These are phyloP conservation scores for Amanita pseudoporphyria DNA, from an alignment of 768 basidiomycete genomes.

Conservation along the genomic window DNA sequence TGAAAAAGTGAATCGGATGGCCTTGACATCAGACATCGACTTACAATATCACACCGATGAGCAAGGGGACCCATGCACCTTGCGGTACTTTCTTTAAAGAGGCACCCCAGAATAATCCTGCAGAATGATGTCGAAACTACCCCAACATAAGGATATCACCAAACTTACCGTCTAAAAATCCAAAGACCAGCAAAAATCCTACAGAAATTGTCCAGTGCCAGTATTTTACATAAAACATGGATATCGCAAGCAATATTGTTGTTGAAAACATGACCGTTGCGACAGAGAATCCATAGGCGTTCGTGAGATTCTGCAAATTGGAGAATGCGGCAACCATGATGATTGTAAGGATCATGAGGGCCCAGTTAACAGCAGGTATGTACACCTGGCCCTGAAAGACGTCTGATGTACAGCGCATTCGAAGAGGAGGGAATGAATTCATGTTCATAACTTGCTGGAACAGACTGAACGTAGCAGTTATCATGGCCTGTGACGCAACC, in stretches of 20 bases:
- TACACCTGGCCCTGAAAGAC: slow-evolving; percentile 56
- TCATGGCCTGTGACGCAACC: slow-evolving; percentile 59
- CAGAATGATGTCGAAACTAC: background rate
- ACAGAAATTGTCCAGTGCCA: slow-evolving; percentile 32
- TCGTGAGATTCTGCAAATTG: slow-evolving; percentile 41
- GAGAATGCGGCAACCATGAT: slow-evolving; percentile 49
- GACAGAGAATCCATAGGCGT: slow-evolving; percentile 58
- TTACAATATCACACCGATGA: slow-evolving; percentile 42
- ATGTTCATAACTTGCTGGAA: slow-evolving; percentile 58
- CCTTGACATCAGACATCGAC: slow-evolving; percentile 8
- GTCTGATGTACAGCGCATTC: slow-evolving; percentile 52
- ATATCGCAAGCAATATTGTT: slow-evolving; percentile 42
- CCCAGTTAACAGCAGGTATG: slow-evolving; percentile 55
- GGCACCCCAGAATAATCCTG: slow-evolving; percentile 55
- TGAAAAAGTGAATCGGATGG: background rate
- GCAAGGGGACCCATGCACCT: slow-evolving; percentile 62
- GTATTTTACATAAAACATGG: slow-evolving; percentile 48
- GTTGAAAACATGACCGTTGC: slow-evolving; percentile 60
- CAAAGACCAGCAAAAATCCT: slow-evolving; percentile 42
- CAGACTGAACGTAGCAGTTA: slow-evolving; percentile 56
- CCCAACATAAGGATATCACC: background rate
- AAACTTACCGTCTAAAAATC: slow-evolving; percentile 53
- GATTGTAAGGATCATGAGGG: slow-evolving; percentile 42
- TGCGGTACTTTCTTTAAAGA: slow-evolving; percentile 49
- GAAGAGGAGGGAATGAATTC: slow-evolving; percentile 47